A percentile compares a stretch with the other conserved stretches of the same genome.
Conservation (phyloP, 768 basidiomycete genomes). For the Mycena capillaripes region DNA sequence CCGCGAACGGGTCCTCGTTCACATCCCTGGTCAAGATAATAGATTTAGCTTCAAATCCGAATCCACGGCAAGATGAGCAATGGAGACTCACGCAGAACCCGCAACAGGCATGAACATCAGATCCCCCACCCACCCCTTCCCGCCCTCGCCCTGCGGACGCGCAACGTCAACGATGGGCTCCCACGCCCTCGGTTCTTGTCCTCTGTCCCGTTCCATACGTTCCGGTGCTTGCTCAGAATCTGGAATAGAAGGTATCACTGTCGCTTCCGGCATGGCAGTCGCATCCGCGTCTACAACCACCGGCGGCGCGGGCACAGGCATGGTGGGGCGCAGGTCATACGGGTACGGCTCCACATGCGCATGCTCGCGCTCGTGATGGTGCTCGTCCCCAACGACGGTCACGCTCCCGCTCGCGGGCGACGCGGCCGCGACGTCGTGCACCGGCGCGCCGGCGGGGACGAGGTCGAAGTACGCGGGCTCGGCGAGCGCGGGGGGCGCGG, state of each 20-base stretch:
- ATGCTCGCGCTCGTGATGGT: neutral
- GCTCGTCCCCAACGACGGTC: constrained; percentile 25
- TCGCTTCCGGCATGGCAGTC: neutral
- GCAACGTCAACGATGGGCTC: no score
- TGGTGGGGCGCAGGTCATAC: constrained; percentile 1
- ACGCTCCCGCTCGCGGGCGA: constrained; percentile 20
- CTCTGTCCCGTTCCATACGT: no score
- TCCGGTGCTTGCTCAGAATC: no score
- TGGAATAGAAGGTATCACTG: neutral
- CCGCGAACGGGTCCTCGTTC: constrained; percentile 29
- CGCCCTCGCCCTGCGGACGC: neutral
- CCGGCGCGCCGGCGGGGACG: neutral
- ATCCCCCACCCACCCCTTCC: neutral
- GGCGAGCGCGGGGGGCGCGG: constrained; percentile 3
- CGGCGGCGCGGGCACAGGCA: no score
- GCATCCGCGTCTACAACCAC: no score
- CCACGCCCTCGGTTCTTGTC: no score
- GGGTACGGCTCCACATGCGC: constrained; percentile 16
- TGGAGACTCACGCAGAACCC: neutral
- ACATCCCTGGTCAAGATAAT: neutral
- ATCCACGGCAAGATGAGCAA: neutral
- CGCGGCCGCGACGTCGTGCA: neutral
- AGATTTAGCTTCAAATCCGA: no score
- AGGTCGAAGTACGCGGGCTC: constrained; percentile 24
- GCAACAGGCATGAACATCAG: neutral